These are phyloP conservation scores for Boletus rubescentipes DNA, from an alignment of 768 basidiomycete genomes.

Conservation along the genomic window DNA sequence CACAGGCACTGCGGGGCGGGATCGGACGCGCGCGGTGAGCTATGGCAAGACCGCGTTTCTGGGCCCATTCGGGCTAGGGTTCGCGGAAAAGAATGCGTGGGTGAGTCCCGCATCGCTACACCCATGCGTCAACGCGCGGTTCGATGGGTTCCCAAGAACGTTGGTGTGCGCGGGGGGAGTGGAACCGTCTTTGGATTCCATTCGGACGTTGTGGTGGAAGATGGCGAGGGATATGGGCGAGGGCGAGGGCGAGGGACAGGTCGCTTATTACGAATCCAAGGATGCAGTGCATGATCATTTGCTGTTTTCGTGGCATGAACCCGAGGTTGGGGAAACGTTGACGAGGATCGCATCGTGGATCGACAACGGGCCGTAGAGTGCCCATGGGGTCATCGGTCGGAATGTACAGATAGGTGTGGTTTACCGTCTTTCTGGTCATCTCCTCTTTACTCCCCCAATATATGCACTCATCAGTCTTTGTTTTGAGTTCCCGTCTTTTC, in stretches of 20 bases:
- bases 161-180: slow-evolving; percentile 60
- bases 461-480: neutral
- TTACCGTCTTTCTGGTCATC: no score
- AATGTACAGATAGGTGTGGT: neutral
- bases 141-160: slow-evolving; percentile 59
- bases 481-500: neutral
- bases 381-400: neutral
- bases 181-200: slow-evolving; percentile 57
- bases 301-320: slow-evolving; percentile 52
- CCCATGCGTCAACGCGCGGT: slow-evolving; percentile 39
- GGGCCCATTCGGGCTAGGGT: slow-evolving; percentile 48
- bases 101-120: slow-evolving; percentile 58
- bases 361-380: slow-evolving; percentile 2
- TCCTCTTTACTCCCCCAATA: no score
- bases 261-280: slow-evolving; percentile 48
- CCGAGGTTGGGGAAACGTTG: slow-evolving; percentile 50
- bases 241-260: slow-evolving; percentile 36
- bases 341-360: slow-evolving; percentile 51
- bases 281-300: slow-evolving; percentile 58
- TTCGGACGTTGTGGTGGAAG: slow-evolving; percentile 44
- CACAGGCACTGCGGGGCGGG: slow-evolving; percentile 19
- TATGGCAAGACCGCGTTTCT: slow-evolving; percentile 37
- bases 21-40: neutral
- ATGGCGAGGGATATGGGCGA: slow-evolving; percentile 56
- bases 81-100: slow-evolving; percentile 49